Percentiles rank a stretch among this genome's conserved stretches.
Evolutionary conservation across 331 rosid genomes (phyloP).

Genomic region (Malus hybrid): DNA sequence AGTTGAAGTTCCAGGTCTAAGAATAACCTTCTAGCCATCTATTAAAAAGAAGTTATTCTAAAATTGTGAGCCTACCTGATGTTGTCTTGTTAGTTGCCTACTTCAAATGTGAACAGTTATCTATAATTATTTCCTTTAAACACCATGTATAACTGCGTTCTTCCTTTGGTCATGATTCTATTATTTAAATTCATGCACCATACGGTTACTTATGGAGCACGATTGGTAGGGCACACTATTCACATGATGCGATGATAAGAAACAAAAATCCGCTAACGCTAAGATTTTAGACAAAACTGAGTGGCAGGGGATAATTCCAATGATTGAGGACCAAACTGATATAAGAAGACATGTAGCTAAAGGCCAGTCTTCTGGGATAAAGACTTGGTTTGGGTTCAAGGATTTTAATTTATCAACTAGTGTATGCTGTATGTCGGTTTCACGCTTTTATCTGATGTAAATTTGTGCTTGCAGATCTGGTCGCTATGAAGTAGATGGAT

Average conservation of each 20-base stretch:
- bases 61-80: neutral
- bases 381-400: neutral
- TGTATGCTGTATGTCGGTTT: neutral
- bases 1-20: slow-evolving; percentile 1
- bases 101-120: neutral
- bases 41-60: neutral
- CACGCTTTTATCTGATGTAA: neutral
- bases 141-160: neutral
- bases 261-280: neutral
- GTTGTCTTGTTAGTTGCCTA: neutral
- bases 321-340: neutral
- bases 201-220: neutral
- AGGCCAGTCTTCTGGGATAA: neutral
- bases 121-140: neutral
- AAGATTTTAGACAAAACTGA: neutral
- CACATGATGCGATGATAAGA: neutral
- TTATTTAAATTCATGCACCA: neutral
- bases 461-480: slow-evolving; percentile 57
- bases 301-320: neutral
- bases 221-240: neutral
- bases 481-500: slow-evolving; percentile 95
- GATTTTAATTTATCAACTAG: neutral
- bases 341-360: neutral
- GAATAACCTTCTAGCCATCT: neutral
- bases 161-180: neutral